These are phyloP conservation scores for Echinochloa phyllopogon DNA, from an alignment of 176 grass and related monocot species.

Conservation along the genomic window DNA sequence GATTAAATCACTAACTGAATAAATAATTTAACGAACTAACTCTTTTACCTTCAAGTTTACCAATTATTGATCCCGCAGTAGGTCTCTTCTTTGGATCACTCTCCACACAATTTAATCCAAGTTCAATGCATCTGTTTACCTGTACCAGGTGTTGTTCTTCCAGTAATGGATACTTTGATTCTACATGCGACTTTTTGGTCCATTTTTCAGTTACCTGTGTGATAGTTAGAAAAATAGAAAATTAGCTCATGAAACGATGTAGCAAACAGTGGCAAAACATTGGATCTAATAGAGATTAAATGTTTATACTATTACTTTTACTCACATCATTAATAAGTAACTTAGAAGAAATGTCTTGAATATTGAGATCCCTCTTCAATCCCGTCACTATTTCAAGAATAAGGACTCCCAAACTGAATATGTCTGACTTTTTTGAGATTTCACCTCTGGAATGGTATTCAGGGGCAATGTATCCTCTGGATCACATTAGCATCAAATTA, in stretches of 20 bases:
- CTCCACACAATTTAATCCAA: conserved; percentile 35
- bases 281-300: background rate
- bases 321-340: conserved; percentile 25
- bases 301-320: background rate
- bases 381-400: conserved; percentile 38
- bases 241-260: background rate
- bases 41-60: background rate
- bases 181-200: background rate
- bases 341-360: conserved; percentile 35
- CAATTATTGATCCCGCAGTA: background rate
- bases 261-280: background rate
- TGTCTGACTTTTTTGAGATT: conserved; percentile 45
- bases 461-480: conserved; percentile 42
- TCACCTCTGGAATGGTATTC: conserved; percentile 46
- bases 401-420: conserved; percentile 49
- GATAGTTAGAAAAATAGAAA: background rate
- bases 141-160: background rate
- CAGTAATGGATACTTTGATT: conserved; percentile 24
- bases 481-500: background rate
- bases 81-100: conserved; percentile 14
- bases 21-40: background rate
- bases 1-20: background rate
- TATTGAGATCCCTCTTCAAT: conserved; percentile 11
- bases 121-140: conserved; percentile 36
- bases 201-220: background rate